Evolutionary conservation across 306 rosid species (phyloP), one percentile per base, ranked within the genome.

Genomic region (Acacia crassicarpa): DNA sequence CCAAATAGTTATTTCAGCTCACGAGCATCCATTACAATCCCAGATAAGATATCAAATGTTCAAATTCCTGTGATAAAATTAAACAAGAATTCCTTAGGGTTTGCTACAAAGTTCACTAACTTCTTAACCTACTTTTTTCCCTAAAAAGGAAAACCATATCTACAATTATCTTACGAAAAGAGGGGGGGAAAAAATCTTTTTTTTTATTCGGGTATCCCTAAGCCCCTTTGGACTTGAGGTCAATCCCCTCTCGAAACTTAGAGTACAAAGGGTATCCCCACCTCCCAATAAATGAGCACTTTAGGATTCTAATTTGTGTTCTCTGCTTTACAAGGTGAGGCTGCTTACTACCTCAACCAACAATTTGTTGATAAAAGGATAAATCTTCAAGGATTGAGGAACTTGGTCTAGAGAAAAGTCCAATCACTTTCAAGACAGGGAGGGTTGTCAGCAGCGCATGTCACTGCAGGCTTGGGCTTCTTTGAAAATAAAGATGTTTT

Each of bases 401-500:
- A 58, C 68, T 78, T 56, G 41, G 72, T 44, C 89, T 89, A 86
- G 85, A 91, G 74, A 79, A 91, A 4, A 38, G 93, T 92, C 98
- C 97, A 93, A 68, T 86, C 94, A 79, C 70, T 83, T 69, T 82
- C 89, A 7, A 83, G 58, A 83, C 68, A 71, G 19, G 80, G 56
- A 46, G 80, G 75, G 79, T 84, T 87, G 76, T 76, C 87, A 27
- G 78, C 77, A 67, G 87, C 75, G 45, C 84, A n/a, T 17, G 79
- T 30, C 56, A 71, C 88, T 79, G 83, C 94, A 65, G 86, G 86
- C 82, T 82, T 93, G 0, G 92, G 86, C 81, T 88, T 96, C 88
- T 86, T 92, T 19, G 92, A 92, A 82, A 96, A 91, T 72, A 93
- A 83, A 30, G 97, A 90, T 46, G 99, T 89, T 89, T 93, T 96